Percentiles rank a stretch among this genome's conserved stretches.
phyloP scores from a whole-genome alignment of 2,329 filamentous ascomycete genomes.

The Botrytis byssoidea region DNA sequence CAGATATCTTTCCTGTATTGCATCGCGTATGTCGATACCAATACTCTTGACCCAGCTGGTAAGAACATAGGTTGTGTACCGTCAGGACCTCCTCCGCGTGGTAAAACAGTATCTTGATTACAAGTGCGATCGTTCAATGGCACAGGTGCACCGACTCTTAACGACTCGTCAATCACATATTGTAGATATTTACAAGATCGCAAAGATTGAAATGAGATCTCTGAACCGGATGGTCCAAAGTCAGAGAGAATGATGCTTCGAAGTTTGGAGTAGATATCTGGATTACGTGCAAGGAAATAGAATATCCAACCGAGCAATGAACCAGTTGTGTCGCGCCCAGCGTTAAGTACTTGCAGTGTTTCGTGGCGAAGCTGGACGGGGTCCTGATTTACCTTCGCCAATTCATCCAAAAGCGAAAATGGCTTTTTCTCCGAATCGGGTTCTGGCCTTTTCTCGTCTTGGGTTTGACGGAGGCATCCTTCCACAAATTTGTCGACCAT shows the following conservation, averaged over 20 bases:
- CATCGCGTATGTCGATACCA: slow-evolving; percentile 35
- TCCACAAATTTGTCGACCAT: slow-evolving; percentile 13
- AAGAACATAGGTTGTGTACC: slow-evolving; percentile 38
- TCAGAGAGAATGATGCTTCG: slow-evolving; percentile 42
- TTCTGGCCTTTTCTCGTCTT: slow-evolving; percentile 23
- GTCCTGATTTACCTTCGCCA: slow-evolving; percentile 36
- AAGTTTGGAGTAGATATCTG: slow-evolving; percentile 38
- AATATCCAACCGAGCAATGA: slow-evolving; percentile 36
- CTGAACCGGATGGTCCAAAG: slow-evolving; percentile 28
- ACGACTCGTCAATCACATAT: slow-evolving; percentile 38
- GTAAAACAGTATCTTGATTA: slow-evolving; percentile 43
- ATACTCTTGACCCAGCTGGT: slow-evolving; percentile 29
- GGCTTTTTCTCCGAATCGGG: slow-evolving; percentile 42
- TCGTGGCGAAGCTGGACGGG: slow-evolving; percentile 28
- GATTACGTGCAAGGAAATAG: slow-evolving; percentile 22
- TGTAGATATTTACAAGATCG: slow-evolving; percentile 30
- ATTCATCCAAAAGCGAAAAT: slow-evolving; percentile 43
- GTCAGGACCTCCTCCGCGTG: slow-evolving; percentile 40
- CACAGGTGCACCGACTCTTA: slow-evolving; percentile 50
- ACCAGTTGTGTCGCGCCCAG: slow-evolving; percentile 27
- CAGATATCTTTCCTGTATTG: slow-evolving; percentile 55
- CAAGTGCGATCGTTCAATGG: slow-evolving; percentile 51
- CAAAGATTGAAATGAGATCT: slow-evolving; percentile 23
- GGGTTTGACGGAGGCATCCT: slow-evolving; percentile 25
- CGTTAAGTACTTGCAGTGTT: slow-evolving; percentile 25